phyloP scores from a whole-genome alignment of 169 alveolate genomes.

The Plasmodium knowlesi region DNA sequence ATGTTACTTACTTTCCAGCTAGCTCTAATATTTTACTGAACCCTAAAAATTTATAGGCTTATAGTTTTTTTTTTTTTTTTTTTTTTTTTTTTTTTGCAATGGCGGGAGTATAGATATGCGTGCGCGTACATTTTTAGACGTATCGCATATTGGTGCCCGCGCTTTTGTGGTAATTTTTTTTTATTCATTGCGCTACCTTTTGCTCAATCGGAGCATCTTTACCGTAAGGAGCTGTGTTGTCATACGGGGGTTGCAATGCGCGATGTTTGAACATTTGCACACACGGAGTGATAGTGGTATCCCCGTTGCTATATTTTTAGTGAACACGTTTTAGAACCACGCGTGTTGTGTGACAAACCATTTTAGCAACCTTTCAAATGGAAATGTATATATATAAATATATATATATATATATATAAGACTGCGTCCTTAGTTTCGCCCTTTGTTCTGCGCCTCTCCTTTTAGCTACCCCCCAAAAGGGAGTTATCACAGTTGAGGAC shows the following conservation, averaged over 20 bases:
- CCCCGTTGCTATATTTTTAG: neutral
- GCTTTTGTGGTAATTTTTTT: neutral
- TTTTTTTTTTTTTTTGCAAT: neutral
- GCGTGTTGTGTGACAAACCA: neutral
- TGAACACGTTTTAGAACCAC: neutral
- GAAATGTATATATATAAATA: neutral
- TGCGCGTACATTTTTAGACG: neutral
- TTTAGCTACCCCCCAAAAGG: neutral
- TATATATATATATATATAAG: neutral
- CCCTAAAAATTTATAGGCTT: slow-evolving; percentile 32
- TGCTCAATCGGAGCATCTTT: neutral
- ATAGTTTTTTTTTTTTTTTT: neutral
- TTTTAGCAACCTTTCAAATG: neutral
- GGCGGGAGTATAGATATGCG: neutral
- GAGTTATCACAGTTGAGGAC: neutral
- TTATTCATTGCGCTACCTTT: neutral
- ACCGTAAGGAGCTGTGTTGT: neutral
- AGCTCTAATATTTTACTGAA: slow-evolving; percentile 78
- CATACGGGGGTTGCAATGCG: neutral
- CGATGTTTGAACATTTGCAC: neutral
- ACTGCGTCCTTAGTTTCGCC: neutral
- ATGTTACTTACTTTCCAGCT: slow-evolving; percentile 91
- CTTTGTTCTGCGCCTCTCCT: neutral
- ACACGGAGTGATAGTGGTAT: neutral
- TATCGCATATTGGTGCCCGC: neutral